These are phyloP conservation scores for Leptographium procerum DNA, from an alignment of 2,329 filamentous ascomycete species.

Conservation along the genomic window DNA sequence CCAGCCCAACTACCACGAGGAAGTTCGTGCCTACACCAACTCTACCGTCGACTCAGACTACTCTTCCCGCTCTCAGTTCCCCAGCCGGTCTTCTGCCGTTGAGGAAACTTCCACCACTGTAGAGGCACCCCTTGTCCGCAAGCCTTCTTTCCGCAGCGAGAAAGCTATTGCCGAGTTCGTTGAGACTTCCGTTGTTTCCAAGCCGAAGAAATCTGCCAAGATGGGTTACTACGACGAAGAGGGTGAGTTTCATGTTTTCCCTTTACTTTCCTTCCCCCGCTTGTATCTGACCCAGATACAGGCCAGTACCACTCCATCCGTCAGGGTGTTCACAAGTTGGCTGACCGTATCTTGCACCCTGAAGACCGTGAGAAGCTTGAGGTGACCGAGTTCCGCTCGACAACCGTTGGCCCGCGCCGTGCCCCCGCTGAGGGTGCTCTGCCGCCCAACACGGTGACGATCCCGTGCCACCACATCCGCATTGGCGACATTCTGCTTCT, in stretches of 20 bases:
- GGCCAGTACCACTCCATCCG: conserved; percentile 50
- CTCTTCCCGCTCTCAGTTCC: conserved; percentile 17
- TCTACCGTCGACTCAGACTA: conserved; percentile 24
- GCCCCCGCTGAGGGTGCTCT: conserved; percentile 20
- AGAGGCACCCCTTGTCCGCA: conserved; percentile 26
- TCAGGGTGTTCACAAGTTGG: conserved; percentile 43
- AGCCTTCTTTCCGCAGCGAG: conserved; percentile 35
- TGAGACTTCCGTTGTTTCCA: conserved; percentile 29
- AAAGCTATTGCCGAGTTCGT: conserved; percentile 56
- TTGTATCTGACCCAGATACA: conserved; percentile 17
- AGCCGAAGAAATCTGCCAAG: conserved; percentile 41
- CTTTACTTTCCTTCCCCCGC: neutral
- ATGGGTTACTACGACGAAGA: conserved; percentile 58
- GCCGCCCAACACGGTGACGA: conserved; percentile 78
- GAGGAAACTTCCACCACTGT: conserved; percentile 49
- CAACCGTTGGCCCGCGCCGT: conserved; percentile 20
- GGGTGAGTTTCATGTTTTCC: conserved; percentile 28
- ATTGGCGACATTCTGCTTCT: conserved; percentile 98
- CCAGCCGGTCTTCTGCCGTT: conserved; percentile 34
- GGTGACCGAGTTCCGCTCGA: conserved; percentile 36
- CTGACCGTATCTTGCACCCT: conserved; percentile 40
- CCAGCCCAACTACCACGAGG: conserved; percentile 37
- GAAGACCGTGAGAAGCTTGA: conserved; percentile 36
- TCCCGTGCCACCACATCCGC: conserved; percentile 99
- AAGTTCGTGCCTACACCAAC: conserved; percentile 21